Evolutionary conservation across 306 rosid genomes (phyloP).

Genomic region (Cicer pinnatifidum): DNA sequence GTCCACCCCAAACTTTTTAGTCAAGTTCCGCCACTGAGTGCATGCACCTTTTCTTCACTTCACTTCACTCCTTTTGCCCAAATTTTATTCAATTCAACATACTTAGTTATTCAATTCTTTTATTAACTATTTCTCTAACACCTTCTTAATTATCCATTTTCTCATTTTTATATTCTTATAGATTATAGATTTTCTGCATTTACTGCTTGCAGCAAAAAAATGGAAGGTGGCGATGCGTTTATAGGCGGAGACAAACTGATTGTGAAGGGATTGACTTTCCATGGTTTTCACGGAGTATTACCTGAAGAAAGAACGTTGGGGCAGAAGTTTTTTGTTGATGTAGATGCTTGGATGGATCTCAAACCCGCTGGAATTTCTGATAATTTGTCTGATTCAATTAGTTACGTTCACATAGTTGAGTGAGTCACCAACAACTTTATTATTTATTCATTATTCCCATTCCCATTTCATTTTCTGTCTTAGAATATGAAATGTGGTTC

Average conservation of each 20-base stretch:
- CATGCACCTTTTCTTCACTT: no score
- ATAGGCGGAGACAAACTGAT: constrained; percentile 75
- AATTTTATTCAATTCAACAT: no score
- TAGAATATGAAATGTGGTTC: no score
- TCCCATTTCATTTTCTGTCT: background rate
- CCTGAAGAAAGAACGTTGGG: constrained; percentile 72
- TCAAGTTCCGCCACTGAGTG: no score
- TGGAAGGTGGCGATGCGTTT: constrained; percentile 51
- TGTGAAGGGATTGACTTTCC: constrained; percentile 73
- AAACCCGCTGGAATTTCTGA: constrained; percentile 73
- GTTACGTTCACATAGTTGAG: constrained; percentile 71
- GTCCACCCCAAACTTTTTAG: no score
- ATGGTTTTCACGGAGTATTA: constrained; percentile 84
- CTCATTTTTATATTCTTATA: no score
- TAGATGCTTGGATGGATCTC: constrained; percentile 98
- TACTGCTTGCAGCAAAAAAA: constrained; percentile 35
- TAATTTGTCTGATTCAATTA: constrained; percentile 59
- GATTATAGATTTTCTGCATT: no score
- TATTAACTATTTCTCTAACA: no score
- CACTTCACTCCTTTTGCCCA: no score
- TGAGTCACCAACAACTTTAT: constrained; percentile 49
- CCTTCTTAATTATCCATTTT: no score
- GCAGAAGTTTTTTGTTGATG: constrained; percentile 77
- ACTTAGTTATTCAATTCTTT: no score
- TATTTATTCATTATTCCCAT: background rate